phyloP scores from a whole-genome alignment of 257 asterid species.

The Handroanthus guayacan region DNA sequence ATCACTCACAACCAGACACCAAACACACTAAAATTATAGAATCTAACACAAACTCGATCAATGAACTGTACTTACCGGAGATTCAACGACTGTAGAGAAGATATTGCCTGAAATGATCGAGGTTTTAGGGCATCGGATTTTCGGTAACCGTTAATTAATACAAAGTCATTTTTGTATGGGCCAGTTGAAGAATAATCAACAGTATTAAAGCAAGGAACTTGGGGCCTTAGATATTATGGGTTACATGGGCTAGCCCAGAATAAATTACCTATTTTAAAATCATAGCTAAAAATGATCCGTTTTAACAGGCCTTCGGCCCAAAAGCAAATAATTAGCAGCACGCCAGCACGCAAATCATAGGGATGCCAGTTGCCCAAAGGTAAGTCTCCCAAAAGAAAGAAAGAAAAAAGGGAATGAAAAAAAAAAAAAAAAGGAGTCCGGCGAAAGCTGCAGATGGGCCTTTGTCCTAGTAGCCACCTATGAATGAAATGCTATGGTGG shows the following conservation, averaged over 20 bases:
- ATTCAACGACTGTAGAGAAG: conserved; percentile 4
- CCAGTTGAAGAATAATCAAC: neutral
- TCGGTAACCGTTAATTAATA: neutral
- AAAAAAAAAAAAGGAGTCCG: too few species aligned
- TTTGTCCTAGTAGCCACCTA: too few species aligned
- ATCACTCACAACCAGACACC: neutral
- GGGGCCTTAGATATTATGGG: neutral
- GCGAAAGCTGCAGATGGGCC: too few species aligned
- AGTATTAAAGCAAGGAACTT: neutral
- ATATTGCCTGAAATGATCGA: neutral
- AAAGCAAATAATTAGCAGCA: too few species aligned
- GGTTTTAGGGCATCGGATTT: neutral
- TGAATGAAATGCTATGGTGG: too few species aligned
- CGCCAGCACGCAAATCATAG: too few species aligned
- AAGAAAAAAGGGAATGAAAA: too few species aligned
- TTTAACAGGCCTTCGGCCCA: too few species aligned
- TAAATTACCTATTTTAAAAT: neutral
- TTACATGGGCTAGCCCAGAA: neutral
- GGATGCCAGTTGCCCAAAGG: too few species aligned
- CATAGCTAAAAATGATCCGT: too few species aligned
- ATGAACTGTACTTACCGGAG: conserved; percentile 33
- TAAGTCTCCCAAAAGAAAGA: too few species aligned
- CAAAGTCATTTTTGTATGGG: neutral
- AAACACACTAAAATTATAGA: neutral
- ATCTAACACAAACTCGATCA: neutral